Evolutionary conservation across 768 basidiomycete genomes (phyloP), one percentile per base, ranked within the genome.

Genomic region (Krasilnikovozyma curviuscula): DNA sequence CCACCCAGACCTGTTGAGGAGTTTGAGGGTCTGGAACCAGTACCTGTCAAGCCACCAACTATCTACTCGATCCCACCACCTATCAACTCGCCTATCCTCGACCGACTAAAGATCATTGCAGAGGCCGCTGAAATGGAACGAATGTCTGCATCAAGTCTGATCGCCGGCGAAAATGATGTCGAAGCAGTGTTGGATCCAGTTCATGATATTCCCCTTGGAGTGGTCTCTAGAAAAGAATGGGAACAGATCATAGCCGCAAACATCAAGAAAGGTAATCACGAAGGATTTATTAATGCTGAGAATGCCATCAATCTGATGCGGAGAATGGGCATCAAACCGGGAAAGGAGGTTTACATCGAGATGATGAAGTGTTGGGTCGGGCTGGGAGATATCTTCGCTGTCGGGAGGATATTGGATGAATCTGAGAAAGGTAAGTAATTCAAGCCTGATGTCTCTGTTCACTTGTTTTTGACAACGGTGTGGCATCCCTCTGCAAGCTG

Each of bases 401-500:
- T 50, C 7, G 28, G 27, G 8, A 8, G 33, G 16, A 25, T 50
- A n/a, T 37, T 44, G 8, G 19, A 31, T n/a, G 35, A 46, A 38
- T 37, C 30, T 16, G 45, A 46, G 25, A 1, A 19, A 35, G 44
- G 44, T 46, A n/a, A 37, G 33, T 37, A 3, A 3, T 4, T 34
- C n/a, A 16, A 21, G 3, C 14, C 5, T 2, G 13, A 44, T 3
- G n/a, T 18, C 31, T 44, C 21, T n/a, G 29, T 44, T 13, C 10
- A 12, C 3, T 13, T 24, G 38, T 18, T 7, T 39, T 25, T 21
- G 4, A 5, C 12, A 19, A 9, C 4, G 5, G 10, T 23, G 16
- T 27, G 21, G 7, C 7, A 12, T 32, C 32, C n/a, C 30, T 19
- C 49, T 49, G 61, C 10, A 19, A 23, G 3, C 18, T 21, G 71